Evolutionary conservation across 805 yeast species (phyloP).

Genomic region (Saccharomycopsis amapae): DNA sequence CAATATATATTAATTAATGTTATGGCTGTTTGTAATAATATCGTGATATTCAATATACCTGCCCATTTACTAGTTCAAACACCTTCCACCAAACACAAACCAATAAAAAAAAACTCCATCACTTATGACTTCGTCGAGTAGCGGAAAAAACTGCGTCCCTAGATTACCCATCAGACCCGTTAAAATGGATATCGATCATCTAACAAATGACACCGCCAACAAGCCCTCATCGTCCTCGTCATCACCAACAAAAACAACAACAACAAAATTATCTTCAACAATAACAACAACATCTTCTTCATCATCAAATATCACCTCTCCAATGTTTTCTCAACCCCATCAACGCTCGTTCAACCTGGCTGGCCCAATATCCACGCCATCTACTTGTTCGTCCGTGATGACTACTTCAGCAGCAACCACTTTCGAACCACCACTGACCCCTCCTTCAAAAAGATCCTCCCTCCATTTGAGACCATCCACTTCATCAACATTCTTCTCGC

Average conservation of each 20-base stretch:
- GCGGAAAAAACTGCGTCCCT: too few species aligned
- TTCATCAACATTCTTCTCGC: slow-evolving; percentile 12
- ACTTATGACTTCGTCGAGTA: too few species aligned
- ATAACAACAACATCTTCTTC: background rate
- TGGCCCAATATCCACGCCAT: slow-evolving; percentile 2
- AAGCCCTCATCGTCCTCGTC: background rate
- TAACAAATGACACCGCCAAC: background rate
- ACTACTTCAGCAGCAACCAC: background rate
- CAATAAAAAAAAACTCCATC: too few species aligned
- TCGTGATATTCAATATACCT: too few species aligned
- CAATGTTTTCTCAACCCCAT: too few species aligned
- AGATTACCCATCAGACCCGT: slow-evolving; percentile 4
- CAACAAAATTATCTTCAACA: background rate
- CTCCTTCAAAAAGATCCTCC: slow-evolving; percentile 11
- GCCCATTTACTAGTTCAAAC: too few species aligned
- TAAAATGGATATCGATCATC: slow-evolving; percentile 4
- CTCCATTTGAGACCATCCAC: background rate
- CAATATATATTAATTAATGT: too few species aligned
- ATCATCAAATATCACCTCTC: slow-evolving; percentile 3
- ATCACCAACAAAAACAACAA: background rate
- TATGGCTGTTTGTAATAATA: too few species aligned
- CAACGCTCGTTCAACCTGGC: too few species aligned
- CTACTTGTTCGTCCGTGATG: background rate
- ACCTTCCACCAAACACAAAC: too few species aligned
- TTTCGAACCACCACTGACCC: slow-evolving; percentile 14